These are phyloP conservation scores for Amanita phalloides DNA, from an alignment of 768 basidiomycete species.

Conservation along the genomic window DNA sequence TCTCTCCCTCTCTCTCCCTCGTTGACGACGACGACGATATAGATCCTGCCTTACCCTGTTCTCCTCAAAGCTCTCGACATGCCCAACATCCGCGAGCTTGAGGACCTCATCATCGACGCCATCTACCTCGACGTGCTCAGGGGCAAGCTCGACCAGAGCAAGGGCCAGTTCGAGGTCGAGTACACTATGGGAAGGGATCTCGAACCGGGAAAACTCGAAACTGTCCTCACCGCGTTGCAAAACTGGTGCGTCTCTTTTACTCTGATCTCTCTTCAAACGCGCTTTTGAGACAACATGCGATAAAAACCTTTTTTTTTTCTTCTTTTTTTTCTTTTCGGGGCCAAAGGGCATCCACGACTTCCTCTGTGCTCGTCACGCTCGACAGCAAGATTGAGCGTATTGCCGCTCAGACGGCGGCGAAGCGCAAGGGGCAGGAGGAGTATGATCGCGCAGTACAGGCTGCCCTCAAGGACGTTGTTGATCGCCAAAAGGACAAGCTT, in stretches of 20 bases:
- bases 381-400: conserved; percentile 58
- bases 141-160: conserved; percentile 90
- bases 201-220: conserved; percentile 59
- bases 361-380: conserved; percentile 59
- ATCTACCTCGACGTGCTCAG: conserved; percentile 87
- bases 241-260: conserved; percentile 26
- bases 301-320: conserved; percentile 24
- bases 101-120: conserved; percentile 94
- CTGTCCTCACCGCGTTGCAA: conserved; percentile 47
- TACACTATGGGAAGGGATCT: conserved; percentile 90
- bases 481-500: conserved; percentile 51
- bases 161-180: conserved; percentile 83
- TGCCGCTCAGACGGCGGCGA: conserved; percentile 27
- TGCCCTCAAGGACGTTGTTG: conserved; percentile 49
- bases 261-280: too few species aligned
- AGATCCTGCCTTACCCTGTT: conserved; percentile 77
- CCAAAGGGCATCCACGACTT: conserved; percentile 58
- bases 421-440: conserved; percentile 32
- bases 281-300: too few species aligned
- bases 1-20: too few species aligned
- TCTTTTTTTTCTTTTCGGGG: background rate
- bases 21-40: background rate
- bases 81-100: conserved; percentile 75
- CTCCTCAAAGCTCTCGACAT: conserved; percentile 67
- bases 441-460: conserved; percentile 45